These are phyloP conservation scores for Saccharomyces hybrid DNA, from an alignment of 1,139 yeast species.

Conservation along the genomic window DNA sequence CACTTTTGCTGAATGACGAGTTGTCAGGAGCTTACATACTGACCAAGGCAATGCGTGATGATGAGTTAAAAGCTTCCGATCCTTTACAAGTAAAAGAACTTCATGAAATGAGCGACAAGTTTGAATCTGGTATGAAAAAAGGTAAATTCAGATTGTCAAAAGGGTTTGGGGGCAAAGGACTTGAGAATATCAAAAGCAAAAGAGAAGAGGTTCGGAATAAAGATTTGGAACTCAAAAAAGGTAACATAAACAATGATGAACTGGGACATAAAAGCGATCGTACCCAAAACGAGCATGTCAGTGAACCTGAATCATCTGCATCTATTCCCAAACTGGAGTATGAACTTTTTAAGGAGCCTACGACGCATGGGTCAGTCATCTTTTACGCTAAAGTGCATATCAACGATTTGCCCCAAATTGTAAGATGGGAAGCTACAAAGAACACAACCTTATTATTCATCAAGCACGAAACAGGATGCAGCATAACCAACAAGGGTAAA, in stretches of 20 bases:
- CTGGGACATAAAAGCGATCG: slow-evolving; percentile 23
- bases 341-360: slow-evolving; percentile 15
- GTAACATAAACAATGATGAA: slow-evolving; percentile 23
- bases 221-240: slow-evolving; percentile 40
- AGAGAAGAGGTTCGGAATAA: slow-evolving; percentile 50
- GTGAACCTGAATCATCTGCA: slow-evolving; percentile 47
- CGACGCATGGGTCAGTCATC: slow-evolving; percentile 46
- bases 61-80: slow-evolving; percentile 34
- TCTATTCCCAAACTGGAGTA: slow-evolving; percentile 49
- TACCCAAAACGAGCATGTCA: slow-evolving; percentile 10
- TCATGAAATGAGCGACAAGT: slow-evolving; percentile 46
- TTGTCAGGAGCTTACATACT: slow-evolving; percentile 65
- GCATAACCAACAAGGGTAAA: slow-evolving; percentile 79
- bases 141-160: slow-evolving; percentile 63
- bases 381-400: slow-evolving; percentile 68
- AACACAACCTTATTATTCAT: slow-evolving; percentile 58
- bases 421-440: slow-evolving; percentile 76
- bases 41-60: slow-evolving; percentile 51
- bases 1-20: slow-evolving; percentile 54
- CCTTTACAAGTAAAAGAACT: slow-evolving; percentile 40
- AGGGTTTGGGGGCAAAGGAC: slow-evolving; percentile 94
- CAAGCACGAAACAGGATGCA: slow-evolving; percentile 65
- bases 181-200: slow-evolving; percentile 67
- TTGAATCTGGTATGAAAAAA: slow-evolving; percentile 53
- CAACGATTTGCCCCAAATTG: slow-evolving; percentile 80